Conservation (phyloP, 352 stramenopile species). For the Globisporangium polare region DNA sequence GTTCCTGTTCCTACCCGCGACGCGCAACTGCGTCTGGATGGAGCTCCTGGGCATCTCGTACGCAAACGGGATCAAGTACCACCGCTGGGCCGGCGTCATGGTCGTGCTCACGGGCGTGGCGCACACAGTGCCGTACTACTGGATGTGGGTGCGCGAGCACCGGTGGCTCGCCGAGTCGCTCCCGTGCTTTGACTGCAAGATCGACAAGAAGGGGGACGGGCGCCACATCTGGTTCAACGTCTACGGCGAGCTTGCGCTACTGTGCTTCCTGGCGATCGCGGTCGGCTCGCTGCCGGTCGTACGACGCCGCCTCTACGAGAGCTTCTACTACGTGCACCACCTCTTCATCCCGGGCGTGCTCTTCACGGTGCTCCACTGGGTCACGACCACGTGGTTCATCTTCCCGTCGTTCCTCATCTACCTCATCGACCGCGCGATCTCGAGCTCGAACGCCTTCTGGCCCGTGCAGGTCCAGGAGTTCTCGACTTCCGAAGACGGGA, state of each 20-base stretch:
- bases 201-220: slow-evolving; percentile 14
- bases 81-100: slow-evolving; percentile 30
- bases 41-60: slow-evolving; percentile 35
- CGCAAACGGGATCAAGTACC: slow-evolving; percentile 35
- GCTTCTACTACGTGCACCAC: slow-evolving; percentile 45
- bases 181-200: slow-evolving; percentile 37
- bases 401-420: slow-evolving; percentile 37
- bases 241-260: slow-evolving; percentile 32
- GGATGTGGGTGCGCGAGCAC: slow-evolving; percentile 21
- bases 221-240: slow-evolving; percentile 34
- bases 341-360: slow-evolving; percentile 30
- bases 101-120: slow-evolving; percentile 19
- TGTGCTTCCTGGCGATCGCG: slow-evolving; percentile 32
- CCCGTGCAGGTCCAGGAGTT: slow-evolving; percentile 29
- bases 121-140: slow-evolving; percentile 26
- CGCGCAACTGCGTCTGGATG: slow-evolving; percentile 34
- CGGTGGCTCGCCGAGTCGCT: slow-evolving; percentile 20
- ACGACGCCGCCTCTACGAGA: slow-evolving; percentile 34
- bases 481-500: slow-evolving; percentile 15
- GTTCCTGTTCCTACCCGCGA: slow-evolving; percentile 31
- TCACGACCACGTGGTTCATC: slow-evolving; percentile 29
- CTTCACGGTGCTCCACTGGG: slow-evolving; percentile 38
- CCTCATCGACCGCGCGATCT: slow-evolving; percentile 29
- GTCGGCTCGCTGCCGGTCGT: slow-evolving; percentile 32
- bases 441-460: slow-evolving; percentile 17